Evolutionary conservation across 2,329 filamentous ascomycete genomes (phyloP).

Genomic region (Colletotrichum sp.): DNA sequence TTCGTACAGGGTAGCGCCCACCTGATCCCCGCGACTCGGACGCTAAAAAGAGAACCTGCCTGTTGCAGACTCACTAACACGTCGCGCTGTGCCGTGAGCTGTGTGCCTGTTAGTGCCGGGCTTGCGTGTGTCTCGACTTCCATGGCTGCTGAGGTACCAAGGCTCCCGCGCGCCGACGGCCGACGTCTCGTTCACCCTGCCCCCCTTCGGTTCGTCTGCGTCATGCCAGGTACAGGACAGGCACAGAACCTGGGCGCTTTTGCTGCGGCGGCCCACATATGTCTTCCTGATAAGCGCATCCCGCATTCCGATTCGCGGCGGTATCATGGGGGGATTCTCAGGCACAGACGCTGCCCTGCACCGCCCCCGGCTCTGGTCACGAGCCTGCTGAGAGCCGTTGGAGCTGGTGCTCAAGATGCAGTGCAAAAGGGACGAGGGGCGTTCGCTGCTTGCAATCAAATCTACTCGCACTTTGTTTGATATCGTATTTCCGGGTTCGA

Average conservation of each 20-base stretch:
- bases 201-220: neutral
- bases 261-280: neutral
- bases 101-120: neutral
- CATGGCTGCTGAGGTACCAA: neutral
- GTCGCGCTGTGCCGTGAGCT: neutral
- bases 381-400: neutral
- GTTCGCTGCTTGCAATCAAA: neutral
- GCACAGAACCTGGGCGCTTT: neutral
- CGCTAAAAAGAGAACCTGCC: slow-evolving; percentile 17
- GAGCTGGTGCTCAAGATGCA: neutral
- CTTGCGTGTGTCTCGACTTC: neutral
- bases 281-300: neutral
- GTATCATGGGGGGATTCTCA: neutral
- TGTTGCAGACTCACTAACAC: slow-evolving; percentile 13
- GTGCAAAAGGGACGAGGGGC: neutral
- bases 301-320: neutral
- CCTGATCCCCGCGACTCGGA: neutral
- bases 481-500: neutral
- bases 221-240: slow-evolving; percentile 14
- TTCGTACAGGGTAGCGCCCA: neutral
- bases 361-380: neutral
- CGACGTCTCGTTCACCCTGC: neutral
- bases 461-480: neutral
- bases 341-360: neutral
- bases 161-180: neutral